Conservation (phyloP, 2,329 filamentous ascomycete genomes). For the Fusarium hainanense region DNA sequence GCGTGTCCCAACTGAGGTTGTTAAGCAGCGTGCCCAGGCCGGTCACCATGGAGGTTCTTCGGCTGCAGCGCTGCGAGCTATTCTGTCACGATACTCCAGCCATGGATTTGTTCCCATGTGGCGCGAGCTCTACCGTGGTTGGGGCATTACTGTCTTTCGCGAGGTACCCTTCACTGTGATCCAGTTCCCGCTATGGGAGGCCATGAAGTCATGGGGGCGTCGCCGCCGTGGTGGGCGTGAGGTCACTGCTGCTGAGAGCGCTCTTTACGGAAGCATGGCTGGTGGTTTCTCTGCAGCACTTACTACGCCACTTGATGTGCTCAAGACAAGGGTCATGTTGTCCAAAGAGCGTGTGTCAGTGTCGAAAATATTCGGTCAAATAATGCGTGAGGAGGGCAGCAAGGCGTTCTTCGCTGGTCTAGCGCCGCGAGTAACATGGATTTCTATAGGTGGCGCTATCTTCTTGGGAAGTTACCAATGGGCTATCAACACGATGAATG, state of each 20-base stretch:
- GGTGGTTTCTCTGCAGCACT: slow-evolving; percentile 87
- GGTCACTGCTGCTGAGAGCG: slow-evolving; percentile 81
- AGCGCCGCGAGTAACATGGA: slow-evolving; percentile 91
- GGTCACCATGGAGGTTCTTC: slow-evolving; percentile 80
- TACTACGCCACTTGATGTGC: slow-evolving; percentile 93
- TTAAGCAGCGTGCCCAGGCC: slow-evolving; percentile 97
- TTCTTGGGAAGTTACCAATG: slow-evolving; percentile 95
- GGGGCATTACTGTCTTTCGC: slow-evolving; percentile 90
- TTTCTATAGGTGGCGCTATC: slow-evolving; percentile 91
- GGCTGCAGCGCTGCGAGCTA: slow-evolving; percentile 74
- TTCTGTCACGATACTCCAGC: slow-evolving; percentile 63
- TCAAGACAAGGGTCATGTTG: slow-evolving; percentile 98
- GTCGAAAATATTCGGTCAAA: slow-evolving; percentile 68
- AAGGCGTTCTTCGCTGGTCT: slow-evolving; percentile 79
- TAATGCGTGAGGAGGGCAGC: slow-evolving; percentile 72
- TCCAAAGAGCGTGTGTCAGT: slow-evolving; percentile 74
- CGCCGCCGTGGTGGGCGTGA: slow-evolving; percentile 54
- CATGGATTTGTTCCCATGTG: slow-evolving; percentile 70
- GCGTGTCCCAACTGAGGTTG: slow-evolving; percentile 92
- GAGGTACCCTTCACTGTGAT: slow-evolving; percentile 98
- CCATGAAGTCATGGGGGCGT: slow-evolving; percentile 79
- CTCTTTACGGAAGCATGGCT: slow-evolving; percentile 82
- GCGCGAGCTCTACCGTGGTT: slow-evolving; percentile 89
- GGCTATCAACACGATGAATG: slow-evolving; percentile 77
- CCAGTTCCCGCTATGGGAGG: slow-evolving; percentile 97